Evolutionary conservation across 768 basidiomycete species (phyloP), one percentile per base, ranked within the genome.

Genomic region (Tricholoma terreum): DNA sequence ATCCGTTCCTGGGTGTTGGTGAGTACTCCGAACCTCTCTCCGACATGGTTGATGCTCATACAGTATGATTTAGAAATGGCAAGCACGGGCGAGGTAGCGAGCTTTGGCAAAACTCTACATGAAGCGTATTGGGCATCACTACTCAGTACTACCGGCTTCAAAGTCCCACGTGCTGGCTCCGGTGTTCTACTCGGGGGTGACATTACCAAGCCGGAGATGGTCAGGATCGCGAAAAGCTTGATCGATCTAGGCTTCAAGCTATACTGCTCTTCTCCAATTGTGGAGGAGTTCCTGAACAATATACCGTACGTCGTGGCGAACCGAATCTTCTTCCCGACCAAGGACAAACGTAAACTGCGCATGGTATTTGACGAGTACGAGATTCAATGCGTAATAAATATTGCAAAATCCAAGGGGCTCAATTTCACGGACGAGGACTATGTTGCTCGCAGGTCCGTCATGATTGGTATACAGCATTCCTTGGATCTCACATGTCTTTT

Each of bases 121-220:
- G 97, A 99, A 73, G 97, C 96, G 12, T 95, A 94, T 74, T 94
- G 94, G 94, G 86, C 91, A 2, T 88, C 96, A 2, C 78, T 97
- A n/a, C 85, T 94, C 50, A 94, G 92, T 61, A 94, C 92, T 7
- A 99, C 94, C 27, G 95, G 95, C 14, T 97, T 98, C 83, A 96
- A 91, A 73, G 78, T 93, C 52, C 97, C 97, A 19, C 82, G 80
- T 54, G 82, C 85, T 19, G 84, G 84, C 49, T 92, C 90, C 0
- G 97, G 97, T 61, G 87, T 97, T 22, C 83, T 99, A 58, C 80
- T 98, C 55, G 97, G 97, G 42, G 97, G 97, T 42, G 95, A 98
- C 66, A 79, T 90, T 58, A 79, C 79, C 56, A 87, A 88, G 68
- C 92, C 94, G 3, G 94, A 98, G 73, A 91, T 99, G 86, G 75